phyloP scores from a whole-genome alignment of 2,329 filamentous ascomycete species.

The Fusarium torulosum region DNA sequence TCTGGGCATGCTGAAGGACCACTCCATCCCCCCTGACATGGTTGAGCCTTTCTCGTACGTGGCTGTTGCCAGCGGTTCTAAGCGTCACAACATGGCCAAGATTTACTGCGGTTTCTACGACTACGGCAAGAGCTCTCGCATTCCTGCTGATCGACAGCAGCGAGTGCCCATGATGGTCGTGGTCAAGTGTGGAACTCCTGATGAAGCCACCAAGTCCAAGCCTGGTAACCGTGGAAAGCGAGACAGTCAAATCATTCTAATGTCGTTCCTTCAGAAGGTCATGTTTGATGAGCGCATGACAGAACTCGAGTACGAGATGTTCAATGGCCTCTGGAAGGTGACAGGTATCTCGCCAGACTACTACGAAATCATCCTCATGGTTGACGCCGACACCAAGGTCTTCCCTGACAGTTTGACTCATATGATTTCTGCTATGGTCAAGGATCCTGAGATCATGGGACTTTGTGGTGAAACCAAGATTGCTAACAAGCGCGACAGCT shows the following conservation, averaged over 20 bases:
- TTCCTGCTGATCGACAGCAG: slow-evolving; percentile 90
- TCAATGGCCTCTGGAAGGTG: slow-evolving; percentile 98
- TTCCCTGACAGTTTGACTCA: slow-evolving; percentile 98
- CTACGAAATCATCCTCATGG: slow-evolving; percentile 98
- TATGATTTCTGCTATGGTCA: slow-evolving; percentile 99
- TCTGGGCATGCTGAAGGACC: slow-evolving; percentile 94
- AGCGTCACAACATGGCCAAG: slow-evolving; percentile 99
- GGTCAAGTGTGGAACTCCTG: slow-evolving; percentile 94
- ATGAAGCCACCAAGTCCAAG: slow-evolving; percentile 84
- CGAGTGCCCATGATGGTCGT: slow-evolving; percentile 97
- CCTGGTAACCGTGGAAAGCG: slow-evolving; percentile 98
- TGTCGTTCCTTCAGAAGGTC: slow-evolving; percentile 99
- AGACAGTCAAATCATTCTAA: slow-evolving; percentile 98
- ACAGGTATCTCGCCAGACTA: slow-evolving; percentile 98
- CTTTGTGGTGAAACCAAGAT: slow-evolving; percentile 99
- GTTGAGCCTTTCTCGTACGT: slow-evolving; percentile 95
- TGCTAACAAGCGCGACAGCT: slow-evolving; percentile 94
- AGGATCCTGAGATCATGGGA: slow-evolving; percentile 99
- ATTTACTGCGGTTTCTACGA: slow-evolving; percentile 98
- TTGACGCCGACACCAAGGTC: slow-evolving; percentile 98
- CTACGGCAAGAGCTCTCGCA: slow-evolving; percentile 83
- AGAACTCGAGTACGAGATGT: slow-evolving; percentile 99
- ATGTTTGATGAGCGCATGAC: slow-evolving; percentile 99
- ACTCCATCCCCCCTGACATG: slow-evolving; percentile 81
- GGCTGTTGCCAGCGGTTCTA: slow-evolving; percentile 93